These are phyloP conservation scores for Yarrowia phangngaensis DNA, from an alignment of 805 yeast genomes.

Conservation along the genomic window DNA sequence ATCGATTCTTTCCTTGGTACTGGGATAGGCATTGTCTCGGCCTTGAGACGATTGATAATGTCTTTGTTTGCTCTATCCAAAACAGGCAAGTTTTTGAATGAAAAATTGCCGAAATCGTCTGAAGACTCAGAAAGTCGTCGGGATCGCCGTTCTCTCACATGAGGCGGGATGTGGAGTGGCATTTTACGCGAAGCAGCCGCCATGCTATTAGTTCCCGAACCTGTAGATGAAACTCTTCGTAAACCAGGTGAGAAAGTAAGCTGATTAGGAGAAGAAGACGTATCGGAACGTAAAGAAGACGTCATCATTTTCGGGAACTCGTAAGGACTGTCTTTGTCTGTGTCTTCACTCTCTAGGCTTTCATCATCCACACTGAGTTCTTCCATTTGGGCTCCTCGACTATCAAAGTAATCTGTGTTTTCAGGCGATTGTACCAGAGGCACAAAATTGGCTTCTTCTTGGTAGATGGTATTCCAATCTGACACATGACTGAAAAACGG, in stretches of 20 bases:
- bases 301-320: conserved; percentile 12
- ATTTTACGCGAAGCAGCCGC: conserved; percentile 29
- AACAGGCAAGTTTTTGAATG: conserved; percentile 82
- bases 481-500: conserved; percentile 63
- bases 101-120: conserved; percentile 81
- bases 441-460: conserved; percentile 71
- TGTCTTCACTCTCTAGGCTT: conserved; percentile 37
- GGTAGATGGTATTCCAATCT: conserved; percentile 71
- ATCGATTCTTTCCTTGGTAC: conserved; percentile 17
- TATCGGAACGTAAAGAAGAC: conserved; percentile 4
- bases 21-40: conserved; percentile 54
- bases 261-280: conserved; percentile 4
- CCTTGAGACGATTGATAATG: conserved; percentile 79
- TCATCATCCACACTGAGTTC: conserved; percentile 43
- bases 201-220: neutral
- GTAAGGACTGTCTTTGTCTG: conserved; percentile 30
- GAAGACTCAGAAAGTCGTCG: conserved; percentile 58
- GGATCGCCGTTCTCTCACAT: conserved; percentile 62
- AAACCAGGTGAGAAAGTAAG: neutral
- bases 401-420: conserved; percentile 85
- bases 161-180: conserved; percentile 52
- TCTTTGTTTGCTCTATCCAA: conserved; percentile 92
- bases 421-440: conserved; percentile 78
- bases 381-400: conserved; percentile 76
- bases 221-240: conserved; percentile 11